Evolutionary conservation across 768 basidiomycete species (phyloP), one percentile per base, ranked within the genome.

Genomic region (Boletus rubroflammeus): DNA sequence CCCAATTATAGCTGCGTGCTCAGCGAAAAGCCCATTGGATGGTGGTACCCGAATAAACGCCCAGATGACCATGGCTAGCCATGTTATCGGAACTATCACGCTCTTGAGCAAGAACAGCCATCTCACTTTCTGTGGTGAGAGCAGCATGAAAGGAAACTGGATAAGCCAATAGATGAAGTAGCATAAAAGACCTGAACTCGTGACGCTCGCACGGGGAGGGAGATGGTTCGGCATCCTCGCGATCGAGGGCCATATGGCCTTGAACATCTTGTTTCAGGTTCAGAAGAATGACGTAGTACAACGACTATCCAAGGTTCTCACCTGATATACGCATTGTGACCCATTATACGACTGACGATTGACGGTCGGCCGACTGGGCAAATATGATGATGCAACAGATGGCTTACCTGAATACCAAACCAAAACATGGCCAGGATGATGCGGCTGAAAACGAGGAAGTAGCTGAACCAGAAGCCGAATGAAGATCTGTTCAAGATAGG

Each of bases 381-480:
- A 4, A 15, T 34, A 14, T 34, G 14, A 34, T 9, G 14, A 15
- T 34, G 14, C 32, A 34, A 34, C 14, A 34, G 5, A 34, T 6
- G 6, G 14, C 32, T 34, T 34, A 34, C 32, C 32, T 34, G 32
- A 34, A 34, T 34, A 34, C 14, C 14, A 34, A 34, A 34, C 32
- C 32, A 34, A 34, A 34, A 34, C 32, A 15, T 34, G 14, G 32
- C 32, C 32, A 34, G 14, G 14, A 34, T 34, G 14, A 34, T 34
- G 2, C 32, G 32, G 32, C 32, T 15, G 32, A 34, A 34, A 34
- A 34, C 32, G 14, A 14, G 14, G 32, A 34, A 17, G 21, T 91
- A 93, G 65, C 89, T 88, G 62, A 93, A 81, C 83, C 88, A 93
- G 73, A 92, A 93, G 2, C 93, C 92, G 61, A 93, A 90, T 0